phyloP scores from a whole-genome alignment of 2,329 filamentous ascomycete species.

The Ophidiomyces ophidiicola region DNA sequence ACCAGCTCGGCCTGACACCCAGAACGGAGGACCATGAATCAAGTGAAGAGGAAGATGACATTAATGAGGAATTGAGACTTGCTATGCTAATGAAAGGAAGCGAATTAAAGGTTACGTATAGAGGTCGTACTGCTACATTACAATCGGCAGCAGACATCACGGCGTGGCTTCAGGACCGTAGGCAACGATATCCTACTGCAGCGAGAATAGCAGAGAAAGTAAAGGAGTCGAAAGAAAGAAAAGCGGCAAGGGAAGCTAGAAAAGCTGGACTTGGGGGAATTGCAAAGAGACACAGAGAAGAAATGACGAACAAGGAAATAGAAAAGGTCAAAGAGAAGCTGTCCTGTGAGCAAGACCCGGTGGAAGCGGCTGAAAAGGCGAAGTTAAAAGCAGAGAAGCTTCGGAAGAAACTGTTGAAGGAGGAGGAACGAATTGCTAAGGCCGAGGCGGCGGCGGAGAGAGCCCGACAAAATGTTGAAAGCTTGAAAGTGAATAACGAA shows the following conservation, averaged over 20 bases:
- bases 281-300: slow-evolving; percentile 25
- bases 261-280: slow-evolving; percentile 42
- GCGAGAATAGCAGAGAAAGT: slow-evolving; percentile 43
- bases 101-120: slow-evolving; percentile 43
- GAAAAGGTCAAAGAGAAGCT: slow-evolving; percentile 18
- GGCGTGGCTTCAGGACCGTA: slow-evolving; percentile 70
- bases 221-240: slow-evolving; percentile 42
- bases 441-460: slow-evolving; percentile 34
- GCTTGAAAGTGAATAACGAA: slow-evolving; percentile 18
- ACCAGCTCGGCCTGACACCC: slow-evolving; percentile 38
- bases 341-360: slow-evolving; percentile 19
- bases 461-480: slow-evolving; percentile 27
- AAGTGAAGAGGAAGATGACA: slow-evolving; percentile 36
- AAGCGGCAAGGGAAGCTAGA: slow-evolving; percentile 54
- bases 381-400: slow-evolving; percentile 33
- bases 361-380: slow-evolving; percentile 27
- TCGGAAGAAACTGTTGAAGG: slow-evolving; percentile 47
- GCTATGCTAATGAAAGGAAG: slow-evolving; percentile 20
- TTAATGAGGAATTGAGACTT: slow-evolving; percentile 36
- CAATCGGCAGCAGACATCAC: slow-evolving; percentile 55
- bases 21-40: slow-evolving; percentile 36
- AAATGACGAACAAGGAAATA: slow-evolving; percentile 27
- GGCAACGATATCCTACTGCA: slow-evolving; percentile 67
- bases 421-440: slow-evolving; percentile 43
- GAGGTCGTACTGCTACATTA: slow-evolving; percentile 43